Evolutionary conservation across 306 rosid genomes (phyloP), one percentile per base, ranked within the genome.

Genomic region (Trifolium subterraneum): DNA sequence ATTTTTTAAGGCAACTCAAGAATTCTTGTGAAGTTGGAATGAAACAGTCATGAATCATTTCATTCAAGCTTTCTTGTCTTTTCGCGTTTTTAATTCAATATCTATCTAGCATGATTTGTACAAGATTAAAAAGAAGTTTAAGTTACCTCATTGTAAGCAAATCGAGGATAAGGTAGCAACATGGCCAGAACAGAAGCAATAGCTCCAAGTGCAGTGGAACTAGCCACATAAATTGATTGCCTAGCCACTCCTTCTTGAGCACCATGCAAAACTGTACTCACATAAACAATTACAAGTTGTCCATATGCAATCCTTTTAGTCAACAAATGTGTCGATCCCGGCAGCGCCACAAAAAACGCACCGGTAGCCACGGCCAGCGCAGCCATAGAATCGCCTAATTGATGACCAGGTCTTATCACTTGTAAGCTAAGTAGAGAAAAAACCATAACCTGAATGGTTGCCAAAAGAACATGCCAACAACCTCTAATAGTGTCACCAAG

Each of bases 271-370:
- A 80, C 91, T 2, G 88, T 81, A 8, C 89, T 90, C 2, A 93
- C 93, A 8, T 83, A 86, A 48, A 90, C 89, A 36, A 79, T 89
- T 87, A 90, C 97, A 6, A 89, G 63, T 81, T 86, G 90, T 22
- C 93, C 96, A 73, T 84, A 89, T 15, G 96, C 97, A 5, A 93
- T 76, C 52, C 89, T 44, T 82, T 93, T 93, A 0, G 88, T 72
- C 82, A 81, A 48, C 90, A 93, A 74, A 61, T 80, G 80, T 0
- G 83, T 82, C 2, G 90, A 84, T 64, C 72, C 84, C 3, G 97
- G 92, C 78, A 91, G 12, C 9, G 92, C 96, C 70, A 93, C 87
- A 68, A 81, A 33, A 15, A 90, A 93, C 0, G 87, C 70, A 11
- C 81, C 44, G 9, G 39, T 45, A 0, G 84, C 88, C 73, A 89